These are phyloP conservation scores for Russula sp. DNA, from an alignment of 768 basidiomycete genomes.

Conservation along the genomic window DNA sequence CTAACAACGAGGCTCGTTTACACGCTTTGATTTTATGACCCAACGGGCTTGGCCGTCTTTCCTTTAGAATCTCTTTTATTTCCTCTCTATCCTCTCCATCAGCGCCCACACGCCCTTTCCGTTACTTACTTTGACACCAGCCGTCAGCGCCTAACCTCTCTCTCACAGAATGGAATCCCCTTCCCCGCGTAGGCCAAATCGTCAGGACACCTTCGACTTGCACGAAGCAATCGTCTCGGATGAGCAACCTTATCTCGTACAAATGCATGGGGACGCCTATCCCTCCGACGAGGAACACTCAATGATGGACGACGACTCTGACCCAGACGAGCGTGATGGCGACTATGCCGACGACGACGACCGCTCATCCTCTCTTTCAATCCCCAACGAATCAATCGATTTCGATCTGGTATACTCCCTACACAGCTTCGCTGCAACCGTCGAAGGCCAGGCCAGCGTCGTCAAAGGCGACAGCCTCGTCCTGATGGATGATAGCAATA, in stretches of 20 bases:
- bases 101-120: neutral
- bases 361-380: conserved; percentile 76
- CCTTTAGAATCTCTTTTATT: conserved; percentile 5
- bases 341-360: conserved; percentile 77
- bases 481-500: conserved; percentile 97
- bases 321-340: conserved; percentile 61
- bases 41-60: neutral
- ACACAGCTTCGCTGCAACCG: conserved; percentile 95
- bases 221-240: conserved; percentile 58
- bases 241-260: conserved; percentile 49
- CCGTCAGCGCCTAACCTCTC: neutral
- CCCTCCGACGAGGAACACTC: conserved; percentile 75
- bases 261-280: conserved; percentile 50
- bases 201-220: conserved; percentile 70
- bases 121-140: neutral
- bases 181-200: conserved; percentile 27
- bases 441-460: conserved; percentile 97
- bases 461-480: conserved; percentile 97
- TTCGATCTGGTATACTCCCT: conserved; percentile 91
- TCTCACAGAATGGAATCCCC: conserved; percentile 11
- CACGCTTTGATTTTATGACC: conserved; percentile 1
- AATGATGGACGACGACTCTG: conserved; percentile 81
- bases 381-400: conserved; percentile 90
- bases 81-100: conserved; percentile 6
- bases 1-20: neutral